Conservation (phyloP, 164 flowering plant genomes). For the Chimonanthus praecox region DNA sequence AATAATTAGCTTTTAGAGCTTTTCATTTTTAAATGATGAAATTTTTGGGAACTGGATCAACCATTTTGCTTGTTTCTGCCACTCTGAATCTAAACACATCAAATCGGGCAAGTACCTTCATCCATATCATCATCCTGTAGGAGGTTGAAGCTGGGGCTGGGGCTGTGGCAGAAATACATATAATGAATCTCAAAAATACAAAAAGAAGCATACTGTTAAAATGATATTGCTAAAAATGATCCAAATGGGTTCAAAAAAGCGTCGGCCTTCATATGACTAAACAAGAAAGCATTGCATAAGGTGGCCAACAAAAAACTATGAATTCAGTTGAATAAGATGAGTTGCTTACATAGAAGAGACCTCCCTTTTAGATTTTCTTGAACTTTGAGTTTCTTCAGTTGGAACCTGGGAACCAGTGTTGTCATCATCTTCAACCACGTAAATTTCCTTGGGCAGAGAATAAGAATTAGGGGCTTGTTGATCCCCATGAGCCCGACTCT, state of each 20-base stretch:
- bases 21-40: too few relatives aligned
- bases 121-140: slow-evolving; percentile 54
- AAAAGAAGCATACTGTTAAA: background rate
- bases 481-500: slow-evolving; percentile 15
- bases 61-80: background rate
- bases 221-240: background rate
- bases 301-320: background rate
- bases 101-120: slow-evolving; percentile 40
- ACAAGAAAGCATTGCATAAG: background rate
- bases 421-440: slow-evolving; percentile 39
- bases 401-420: slow-evolving; percentile 19
- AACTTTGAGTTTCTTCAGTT: slow-evolving; percentile 17
- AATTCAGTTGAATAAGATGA: background rate
- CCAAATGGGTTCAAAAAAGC: background rate
- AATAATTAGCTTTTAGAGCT: too few relatives aligned
- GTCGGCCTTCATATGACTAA: background rate
- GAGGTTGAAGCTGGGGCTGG: slow-evolving; percentile 85
- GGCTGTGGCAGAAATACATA: slow-evolving; percentile 43
- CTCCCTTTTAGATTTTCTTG: slow-evolving; percentile 15
- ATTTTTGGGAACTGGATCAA: background rate
- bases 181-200: background rate
- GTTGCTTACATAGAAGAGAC: slow-evolving; percentile 42
- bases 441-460: slow-evolving; percentile 38
- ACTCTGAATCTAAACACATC: background rate
- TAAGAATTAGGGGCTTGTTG: slow-evolving; percentile 18